These are phyloP conservation scores for Phytophthora crassamura DNA, from an alignment of 352 stramenopile species.

Conservation along the genomic window DNA sequence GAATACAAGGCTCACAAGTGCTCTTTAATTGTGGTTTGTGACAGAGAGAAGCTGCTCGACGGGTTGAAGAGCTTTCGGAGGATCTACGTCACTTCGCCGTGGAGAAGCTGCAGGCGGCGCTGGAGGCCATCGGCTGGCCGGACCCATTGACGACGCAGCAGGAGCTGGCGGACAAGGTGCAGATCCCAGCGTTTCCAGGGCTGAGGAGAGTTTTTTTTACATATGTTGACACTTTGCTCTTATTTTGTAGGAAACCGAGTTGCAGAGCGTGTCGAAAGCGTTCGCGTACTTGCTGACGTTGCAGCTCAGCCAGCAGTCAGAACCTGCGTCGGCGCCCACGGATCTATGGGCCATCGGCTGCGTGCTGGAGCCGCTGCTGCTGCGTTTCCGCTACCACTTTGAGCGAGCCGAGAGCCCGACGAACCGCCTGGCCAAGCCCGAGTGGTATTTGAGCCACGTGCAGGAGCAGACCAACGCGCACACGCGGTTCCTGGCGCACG, in stretches of 20 bases:
- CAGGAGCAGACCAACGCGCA: slow-evolving; percentile 63
- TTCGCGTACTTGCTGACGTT: slow-evolving; percentile 67
- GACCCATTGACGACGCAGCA: slow-evolving; percentile 37
- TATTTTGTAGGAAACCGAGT: slow-evolving; percentile 32
- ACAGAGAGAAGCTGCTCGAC: slow-evolving; percentile 51
- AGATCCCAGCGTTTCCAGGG: background rate
- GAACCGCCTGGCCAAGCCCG: slow-evolving; percentile 76
- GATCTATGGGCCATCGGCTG: slow-evolving; percentile 76
- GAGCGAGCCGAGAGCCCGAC: slow-evolving; percentile 68
- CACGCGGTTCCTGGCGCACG: slow-evolving; percentile 44
- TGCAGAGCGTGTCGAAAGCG: slow-evolving; percentile 40
- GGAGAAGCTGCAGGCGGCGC: slow-evolving; percentile 54
- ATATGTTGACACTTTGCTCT: slow-evolving; percentile 4
- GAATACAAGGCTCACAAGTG: background rate
- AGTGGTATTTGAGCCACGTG: slow-evolving; percentile 76
- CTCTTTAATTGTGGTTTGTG: slow-evolving; percentile 6
- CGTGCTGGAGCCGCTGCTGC: slow-evolving; percentile 58
- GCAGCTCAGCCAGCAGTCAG: slow-evolving; percentile 56
- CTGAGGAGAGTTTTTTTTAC: slow-evolving; percentile 17
- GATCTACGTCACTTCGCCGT: slow-evolving; percentile 61
- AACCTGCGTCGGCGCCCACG: slow-evolving; percentile 9
- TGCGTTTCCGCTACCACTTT: slow-evolving; percentile 82
- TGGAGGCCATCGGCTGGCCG: slow-evolving; percentile 61
- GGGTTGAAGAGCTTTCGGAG: slow-evolving; percentile 52
- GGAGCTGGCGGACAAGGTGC: slow-evolving; percentile 43